A percentile compares a stretch with the other conserved stretches of the same genome.
Evolutionary conservation across 106 monocot species (phyloP).

Genomic region (Agapanthus africanus): DNA sequence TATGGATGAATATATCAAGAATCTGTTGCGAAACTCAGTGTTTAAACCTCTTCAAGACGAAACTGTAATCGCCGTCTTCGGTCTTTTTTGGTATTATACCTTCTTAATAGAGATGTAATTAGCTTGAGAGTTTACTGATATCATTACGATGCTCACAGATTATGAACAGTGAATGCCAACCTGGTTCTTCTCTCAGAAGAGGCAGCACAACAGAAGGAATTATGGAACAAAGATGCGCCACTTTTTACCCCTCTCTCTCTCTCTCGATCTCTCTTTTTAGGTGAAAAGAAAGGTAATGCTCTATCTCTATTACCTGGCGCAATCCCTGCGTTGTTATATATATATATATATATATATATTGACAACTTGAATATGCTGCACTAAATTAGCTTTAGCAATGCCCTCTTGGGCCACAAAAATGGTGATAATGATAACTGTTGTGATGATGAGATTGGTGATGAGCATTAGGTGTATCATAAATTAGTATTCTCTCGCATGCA

Average conservation of each 20-base stretch:
- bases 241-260: not conserved
- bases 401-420: not conserved
- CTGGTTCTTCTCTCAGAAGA: not conserved
- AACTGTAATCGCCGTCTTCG: not conserved
- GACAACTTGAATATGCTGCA: not conserved
- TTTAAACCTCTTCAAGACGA: not conserved
- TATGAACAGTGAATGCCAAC: not conserved
- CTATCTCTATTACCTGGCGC: not conserved
- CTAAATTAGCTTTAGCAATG: not conserved
- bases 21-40: not conserved
- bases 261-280: not conserved
- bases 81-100: not conserved
- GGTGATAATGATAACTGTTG: too few species aligned
- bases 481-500: too few species aligned
- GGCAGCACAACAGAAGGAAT: not conserved
- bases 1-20: not conserved
- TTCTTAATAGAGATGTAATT: not conserved
- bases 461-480: too few species aligned
- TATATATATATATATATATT: too few species aligned
- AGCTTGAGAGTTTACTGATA: not conserved
- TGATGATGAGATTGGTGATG: too few species aligned
- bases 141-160: not conserved
- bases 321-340: not conserved
- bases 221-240: not conserved
- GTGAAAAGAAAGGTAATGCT: not conserved